Conservation (phyloP, 169 alveolate genomes). For the Plasmodium gonderi region DNA sequence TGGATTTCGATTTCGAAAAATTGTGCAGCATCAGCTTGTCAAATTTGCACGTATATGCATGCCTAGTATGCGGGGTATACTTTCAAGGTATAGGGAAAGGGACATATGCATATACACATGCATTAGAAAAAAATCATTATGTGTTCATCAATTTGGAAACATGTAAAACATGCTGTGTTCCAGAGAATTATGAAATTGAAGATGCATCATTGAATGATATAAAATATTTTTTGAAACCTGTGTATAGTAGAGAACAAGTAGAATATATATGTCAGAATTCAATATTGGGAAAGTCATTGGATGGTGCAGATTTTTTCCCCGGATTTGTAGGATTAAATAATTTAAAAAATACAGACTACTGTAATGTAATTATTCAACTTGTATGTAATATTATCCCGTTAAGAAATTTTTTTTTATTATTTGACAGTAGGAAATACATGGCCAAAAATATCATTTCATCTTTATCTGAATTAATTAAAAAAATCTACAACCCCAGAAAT, state of each 20-base stretch:
- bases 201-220: slow-evolving; percentile 97
- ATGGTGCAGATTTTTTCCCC: slow-evolving; percentile 96
- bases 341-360: slow-evolving; percentile 95
- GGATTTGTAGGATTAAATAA: slow-evolving; percentile 96
- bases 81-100: slow-evolving; percentile 96
- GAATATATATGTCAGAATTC: slow-evolving; percentile 76
- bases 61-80: slow-evolving; percentile 97
- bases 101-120: slow-evolving; percentile 96
- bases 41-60: slow-evolving; percentile 96
- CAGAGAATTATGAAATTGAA: slow-evolving; percentile 96
- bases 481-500: slow-evolving; percentile 96
- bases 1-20: slow-evolving; percentile 99
- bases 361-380: slow-evolving; percentile 95
- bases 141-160: slow-evolving; percentile 94
- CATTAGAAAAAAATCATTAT: slow-evolving; percentile 96
- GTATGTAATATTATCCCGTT: slow-evolving; percentile 78
- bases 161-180: slow-evolving; percentile 94
- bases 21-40: slow-evolving; percentile 96
- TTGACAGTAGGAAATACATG: slow-evolving; percentile 77
- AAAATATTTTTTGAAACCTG: slow-evolving; percentile 86
- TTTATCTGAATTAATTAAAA: slow-evolving; percentile 94
- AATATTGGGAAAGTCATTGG: slow-evolving; percentile 92
- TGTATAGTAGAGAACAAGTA: slow-evolving; percentile 85
- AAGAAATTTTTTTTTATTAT: slow-evolving; percentile 77
- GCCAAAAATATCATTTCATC: slow-evolving; percentile 91